Percentiles rank a stretch among this genome's conserved stretches.
Conservation (phyloP, 768 basidiomycete genomes). For the Nevesoporus exiguus region DNA sequence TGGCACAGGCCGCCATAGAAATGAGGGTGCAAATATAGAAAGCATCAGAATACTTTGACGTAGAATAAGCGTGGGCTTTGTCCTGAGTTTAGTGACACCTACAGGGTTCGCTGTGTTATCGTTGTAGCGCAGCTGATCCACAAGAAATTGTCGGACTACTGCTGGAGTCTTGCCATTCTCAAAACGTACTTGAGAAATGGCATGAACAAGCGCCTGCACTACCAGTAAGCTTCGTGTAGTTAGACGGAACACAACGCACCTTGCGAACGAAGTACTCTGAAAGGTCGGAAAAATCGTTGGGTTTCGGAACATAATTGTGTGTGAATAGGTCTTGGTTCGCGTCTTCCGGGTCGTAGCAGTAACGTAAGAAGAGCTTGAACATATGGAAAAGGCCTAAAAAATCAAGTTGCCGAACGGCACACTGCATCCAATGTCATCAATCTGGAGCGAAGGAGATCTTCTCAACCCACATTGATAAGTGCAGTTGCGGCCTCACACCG, state of each 20-base stretch:
- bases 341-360: conserved; percentile 88
- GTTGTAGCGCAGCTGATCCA: conserved; percentile 92
- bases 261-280: conserved; percentile 94
- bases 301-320: conserved; percentile 89
- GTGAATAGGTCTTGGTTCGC: conserved; percentile 76
- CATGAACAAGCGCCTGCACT: conserved; percentile 67
- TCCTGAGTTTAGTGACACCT: conserved; percentile 28
- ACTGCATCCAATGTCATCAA: conserved; percentile 44
- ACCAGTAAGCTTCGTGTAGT: conserved; percentile 4
- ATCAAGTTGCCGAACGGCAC: conserved; percentile 76
- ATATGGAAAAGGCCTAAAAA: conserved; percentile 93
- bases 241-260: conserved; percentile 39
- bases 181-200: conserved; percentile 83
- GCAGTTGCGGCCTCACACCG: conserved; percentile 92
- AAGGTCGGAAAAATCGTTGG: conserved; percentile 91
- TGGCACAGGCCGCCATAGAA: conserved; percentile 74
- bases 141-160: conserved; percentile 81
- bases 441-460: conserved; percentile 4
- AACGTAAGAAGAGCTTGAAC: conserved; percentile 88
- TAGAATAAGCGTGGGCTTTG: conserved; percentile 1
- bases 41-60: conserved; percentile 77
- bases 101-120: conserved; percentile 92
- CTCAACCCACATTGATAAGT: conserved; percentile 64
- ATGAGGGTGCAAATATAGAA: conserved; percentile 88
- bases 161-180: conserved; percentile 83